Percentiles rank a stretch among this genome's conserved stretches.
phyloP scores from a whole-genome alignment of 148 eudicot genomes.

The Fagopyrum esculentum region DNA sequence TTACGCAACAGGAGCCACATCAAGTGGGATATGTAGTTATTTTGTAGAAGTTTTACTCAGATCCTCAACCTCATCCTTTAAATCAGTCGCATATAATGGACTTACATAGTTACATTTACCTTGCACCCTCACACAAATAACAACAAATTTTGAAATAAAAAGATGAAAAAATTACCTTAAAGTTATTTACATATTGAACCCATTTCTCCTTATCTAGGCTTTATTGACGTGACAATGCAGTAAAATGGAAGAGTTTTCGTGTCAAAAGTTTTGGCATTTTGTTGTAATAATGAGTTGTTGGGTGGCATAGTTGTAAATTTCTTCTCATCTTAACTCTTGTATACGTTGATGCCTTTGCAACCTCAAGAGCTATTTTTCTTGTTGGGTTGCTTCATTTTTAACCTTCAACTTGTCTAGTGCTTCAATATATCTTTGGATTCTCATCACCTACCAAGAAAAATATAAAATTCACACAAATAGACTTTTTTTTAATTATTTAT shows the following conservation, averaged over 20 bases:
- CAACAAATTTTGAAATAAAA: too few relatives aligned
- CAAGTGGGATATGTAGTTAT: too few relatives aligned
- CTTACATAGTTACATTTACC: too few relatives aligned
- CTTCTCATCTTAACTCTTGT: neutral
- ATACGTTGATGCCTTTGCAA: neutral
- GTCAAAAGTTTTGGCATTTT: neutral
- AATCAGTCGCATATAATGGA: too few relatives aligned
- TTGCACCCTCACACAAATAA: too few relatives aligned
- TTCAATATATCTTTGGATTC: constrained; percentile 57
- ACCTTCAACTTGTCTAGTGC: constrained; percentile 47
- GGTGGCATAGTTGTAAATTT: neutral
- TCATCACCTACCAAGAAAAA: constrained; percentile 33
- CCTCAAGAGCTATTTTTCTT: neutral
- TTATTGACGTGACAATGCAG: too few relatives aligned
- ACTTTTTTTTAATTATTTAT: neutral
- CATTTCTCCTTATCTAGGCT: too few relatives aligned
- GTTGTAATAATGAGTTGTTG: constrained; percentile 1
- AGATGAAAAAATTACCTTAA: too few relatives aligned
- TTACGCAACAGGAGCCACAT: too few relatives aligned
- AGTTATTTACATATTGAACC: too few relatives aligned
- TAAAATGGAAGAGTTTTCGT: neutral
- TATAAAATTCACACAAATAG: neutral
- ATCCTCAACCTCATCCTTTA: too few relatives aligned
- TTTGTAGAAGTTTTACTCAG: too few relatives aligned
- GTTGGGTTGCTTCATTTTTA: constrained; percentile 16